Percentiles rank a stretch among this genome's conserved stretches.
These are phyloP conservation scores for Annulohypoxylon truncatum DNA, from an alignment of 2,329 filamentous ascomycete species.

Conservation along the genomic window DNA sequence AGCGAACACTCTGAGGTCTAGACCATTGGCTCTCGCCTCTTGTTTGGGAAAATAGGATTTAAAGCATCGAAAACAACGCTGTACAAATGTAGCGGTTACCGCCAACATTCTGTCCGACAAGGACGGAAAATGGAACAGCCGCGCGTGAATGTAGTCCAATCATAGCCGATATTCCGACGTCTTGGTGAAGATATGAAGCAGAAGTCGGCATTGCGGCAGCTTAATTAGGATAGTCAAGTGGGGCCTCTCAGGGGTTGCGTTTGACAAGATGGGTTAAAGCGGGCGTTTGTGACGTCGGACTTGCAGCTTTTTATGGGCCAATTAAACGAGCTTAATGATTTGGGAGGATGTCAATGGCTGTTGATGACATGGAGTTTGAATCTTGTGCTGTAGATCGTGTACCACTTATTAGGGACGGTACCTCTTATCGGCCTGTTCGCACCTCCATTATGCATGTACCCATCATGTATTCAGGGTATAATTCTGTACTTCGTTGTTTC, in stretches of 20 bases:
- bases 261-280: conserved; percentile 20
- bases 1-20: background rate
- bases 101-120: background rate
- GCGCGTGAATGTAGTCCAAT: conserved; percentile 42
- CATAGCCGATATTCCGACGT: conserved; percentile 7
- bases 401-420: conserved; percentile 17
- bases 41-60: background rate
- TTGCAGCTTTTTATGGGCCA: conserved; percentile 19
- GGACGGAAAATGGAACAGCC: conserved; percentile 28
- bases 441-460: conserved; percentile 7
- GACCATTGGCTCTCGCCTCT: conserved; percentile 2
- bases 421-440: conserved; percentile 9
- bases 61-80: conserved; percentile 4
- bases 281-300: conserved; percentile 39
- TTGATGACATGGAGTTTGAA: background rate
- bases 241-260: conserved; percentile 29
- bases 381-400: conserved; percentile 15
- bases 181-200: conserved; percentile 33
- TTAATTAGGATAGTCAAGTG: conserved; percentile 25
- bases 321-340: conserved; percentile 10
- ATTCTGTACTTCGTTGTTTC: background rate
- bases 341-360: conserved; percentile 2
- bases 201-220: conserved; percentile 8
- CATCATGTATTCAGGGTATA: conserved; percentile 10
- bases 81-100: conserved; percentile 1